Base-by-base conservation (phyloP, 495 filamentous ascomycete species). In the Tuber calosporum region DNA sequence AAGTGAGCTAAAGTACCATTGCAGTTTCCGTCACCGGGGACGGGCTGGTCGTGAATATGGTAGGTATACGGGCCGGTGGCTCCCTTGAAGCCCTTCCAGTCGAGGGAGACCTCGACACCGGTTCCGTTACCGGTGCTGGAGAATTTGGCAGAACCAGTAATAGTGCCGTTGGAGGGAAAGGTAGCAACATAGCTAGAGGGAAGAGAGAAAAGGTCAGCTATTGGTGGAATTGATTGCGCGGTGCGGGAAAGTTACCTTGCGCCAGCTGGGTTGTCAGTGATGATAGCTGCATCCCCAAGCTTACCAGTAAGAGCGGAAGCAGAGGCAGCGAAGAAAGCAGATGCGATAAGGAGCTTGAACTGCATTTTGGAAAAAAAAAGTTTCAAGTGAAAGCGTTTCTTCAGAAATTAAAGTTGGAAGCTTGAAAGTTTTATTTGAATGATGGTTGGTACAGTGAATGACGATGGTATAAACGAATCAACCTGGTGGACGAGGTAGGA, bases 21-120 rank as follows among this genome's bases (percentile, higher is more conserved):
- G 85, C 93, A 97, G 86, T 93, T 93, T 72, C 93, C 93, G 79
- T 89, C 83, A 45, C 84, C 83, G 4, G 90, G 89, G 42, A 96
- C 90, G 22, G 90, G 91, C 66, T 84, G 81, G 72, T 88, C 88
- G 84, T 97, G 92, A 79, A 97, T 86, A 77, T 96, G 93, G 84
- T 97, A 97, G 93, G 90, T 77, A 84, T 93, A 93, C 7, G 92
- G 90, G 6, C 90, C 90, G n/a, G 75, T 71, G 38, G 72, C 39
- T 41, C 86, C 87, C 42, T 82, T 83, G 43, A 96, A 84, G 73
- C 91, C 91, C 68, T 78, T 84, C 75, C 96, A 84, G 69, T 83
- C 83, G 72, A 93, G 83, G 67, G 82, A 80, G 79, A 94, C 87
- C 67, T 82, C 74, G 41, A 93, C 87, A 66, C 92, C 93, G 37